Evolutionary conservation across 495 filamentous ascomycete genomes (phyloP), one percentile per base, ranked within the genome.

Genomic region (Aspergillus sclerotiicarbonarius): DNA sequence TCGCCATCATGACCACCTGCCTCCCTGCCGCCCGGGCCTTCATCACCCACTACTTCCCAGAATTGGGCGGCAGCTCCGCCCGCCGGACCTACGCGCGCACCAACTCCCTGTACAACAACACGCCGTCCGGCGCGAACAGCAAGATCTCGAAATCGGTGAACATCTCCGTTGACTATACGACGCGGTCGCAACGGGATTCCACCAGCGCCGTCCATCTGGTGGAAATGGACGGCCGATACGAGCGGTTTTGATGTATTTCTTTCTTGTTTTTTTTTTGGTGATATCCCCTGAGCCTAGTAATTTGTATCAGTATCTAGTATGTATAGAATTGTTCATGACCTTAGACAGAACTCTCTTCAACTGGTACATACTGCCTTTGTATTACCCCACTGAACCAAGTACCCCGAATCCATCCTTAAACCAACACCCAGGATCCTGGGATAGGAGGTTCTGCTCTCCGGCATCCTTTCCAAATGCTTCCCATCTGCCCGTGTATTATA

Each of bases 221-320:
- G 8, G 59, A 62, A 44, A 54, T 62, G 67, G 93, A 96, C 73
- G 47, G 47, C 4, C 29, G 31, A n/a, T 50, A 50, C 47, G 31
- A 16, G 15, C 47, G 47, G 29, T 29, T 50, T 10, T 50, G 29
- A 50, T n/a, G 8, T 12, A 37, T 8, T 37, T 37, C 35, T 37
- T 2, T 37, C 35, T 41, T 41, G 8, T 41, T n/a, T n/a, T n/a
- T 41, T 41, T 1, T 15, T 2, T 37, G 33, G 3, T 25, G 25
- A 25, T 25, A 3, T 5, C 25, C 25, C 25, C 25, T 25, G 25
- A 25, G 25, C 25, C 25, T 25, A 25, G 25, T 25, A 25, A 25
- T 25, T 25, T 5, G 2, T 25, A 3, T 3, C 25, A 2, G 25
- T 25, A 5, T 25, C 5, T 25, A 25, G 25, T 25, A 3, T 25